Evolutionary conservation across 106 monocot genomes (phyloP).

Genomic region (Hemerocallis citrina): DNA sequence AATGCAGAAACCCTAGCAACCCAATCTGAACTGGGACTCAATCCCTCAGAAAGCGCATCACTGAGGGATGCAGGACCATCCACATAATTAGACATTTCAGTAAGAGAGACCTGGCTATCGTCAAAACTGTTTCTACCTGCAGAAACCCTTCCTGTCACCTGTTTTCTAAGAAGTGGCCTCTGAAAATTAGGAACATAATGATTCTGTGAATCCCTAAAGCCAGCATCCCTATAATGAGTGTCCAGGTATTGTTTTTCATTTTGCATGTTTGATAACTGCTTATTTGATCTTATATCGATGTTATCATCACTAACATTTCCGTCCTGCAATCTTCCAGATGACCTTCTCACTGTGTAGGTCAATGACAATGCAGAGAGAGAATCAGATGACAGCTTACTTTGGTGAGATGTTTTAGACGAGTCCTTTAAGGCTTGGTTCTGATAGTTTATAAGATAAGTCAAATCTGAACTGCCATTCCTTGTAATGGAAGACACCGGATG

Average conservation of each 20-base stretch:
- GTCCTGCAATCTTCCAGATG: constrained; percentile 57
- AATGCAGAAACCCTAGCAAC: constrained; percentile 89
- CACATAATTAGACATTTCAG: constrained; percentile 61
- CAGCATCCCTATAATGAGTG: constrained; percentile 42
- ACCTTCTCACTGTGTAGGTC: constrained; percentile 36
- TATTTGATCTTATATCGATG: constrained; percentile 30
- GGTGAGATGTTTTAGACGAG: constrained; percentile 31
- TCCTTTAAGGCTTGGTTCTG: constrained; percentile 48
- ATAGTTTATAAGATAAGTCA: constrained; percentile 24
- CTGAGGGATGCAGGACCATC: constrained; percentile 76
- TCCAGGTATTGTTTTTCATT: constrained; percentile 51
- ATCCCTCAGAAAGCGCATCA: constrained; percentile 86
- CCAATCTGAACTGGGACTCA: constrained; percentile 94
- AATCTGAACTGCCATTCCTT: constrained; percentile 61
- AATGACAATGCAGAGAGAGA: constrained; percentile 46
- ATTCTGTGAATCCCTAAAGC: constrained; percentile 59
- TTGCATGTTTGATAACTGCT: constrained; percentile 37
- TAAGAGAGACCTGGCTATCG: constrained; percentile 54
- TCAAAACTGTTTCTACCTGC: constrained; percentile 78
- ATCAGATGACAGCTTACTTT: constrained; percentile 46
- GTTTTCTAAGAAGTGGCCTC: constrained; percentile 87
- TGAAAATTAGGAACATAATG: constrained; percentile 94
- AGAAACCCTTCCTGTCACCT: constrained; percentile 60
- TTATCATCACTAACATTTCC: constrained; percentile 29
- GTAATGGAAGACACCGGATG: constrained; percentile 21